Evolutionary conservation across 192 early-diverging fungal genomes (phyloP).

Genomic region (Rhizoclosmatium globosum): DNA sequence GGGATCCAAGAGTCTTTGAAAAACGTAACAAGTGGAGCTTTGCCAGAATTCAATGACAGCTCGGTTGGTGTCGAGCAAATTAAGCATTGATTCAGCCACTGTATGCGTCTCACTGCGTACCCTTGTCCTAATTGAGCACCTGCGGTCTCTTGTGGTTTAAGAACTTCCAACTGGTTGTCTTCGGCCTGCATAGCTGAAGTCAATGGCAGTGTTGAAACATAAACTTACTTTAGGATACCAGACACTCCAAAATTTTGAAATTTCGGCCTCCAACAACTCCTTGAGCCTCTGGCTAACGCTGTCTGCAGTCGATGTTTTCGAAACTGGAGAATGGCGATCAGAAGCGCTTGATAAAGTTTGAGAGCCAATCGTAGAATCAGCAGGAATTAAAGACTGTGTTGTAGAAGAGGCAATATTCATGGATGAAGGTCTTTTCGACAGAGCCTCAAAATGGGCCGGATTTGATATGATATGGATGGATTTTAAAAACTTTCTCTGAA

Average conservation of each 20-base stretch:
- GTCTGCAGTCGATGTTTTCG: background rate
- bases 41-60: background rate
- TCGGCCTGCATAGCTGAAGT: background rate
- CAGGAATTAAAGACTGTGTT: too few relatives aligned
- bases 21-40: background rate
- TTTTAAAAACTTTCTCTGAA: constrained; percentile 47
- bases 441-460: background rate
- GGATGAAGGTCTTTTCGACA: background rate
- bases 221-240: constrained; percentile 37
- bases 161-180: background rate
- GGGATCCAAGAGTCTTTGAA: constrained; percentile 17
- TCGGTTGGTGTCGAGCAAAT: background rate
- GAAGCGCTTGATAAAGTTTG: too few relatives aligned
- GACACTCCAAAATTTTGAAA: constrained; percentile 34
- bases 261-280: constrained; percentile 15
- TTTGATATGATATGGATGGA: constrained; percentile 32
- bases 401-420: too few relatives aligned
- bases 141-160: background rate
- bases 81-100: background rate
- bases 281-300: background rate
- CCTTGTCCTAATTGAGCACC: background rate
- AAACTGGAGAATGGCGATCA: too few relatives aligned
- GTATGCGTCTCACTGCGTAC: background rate
- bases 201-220: background rate
- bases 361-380: too few relatives aligned